Evolutionary conservation across 2,329 filamentous ascomycete genomes (phyloP), one percentile per base, ranked within the genome.

Genomic region (Penicillium sp.): DNA sequence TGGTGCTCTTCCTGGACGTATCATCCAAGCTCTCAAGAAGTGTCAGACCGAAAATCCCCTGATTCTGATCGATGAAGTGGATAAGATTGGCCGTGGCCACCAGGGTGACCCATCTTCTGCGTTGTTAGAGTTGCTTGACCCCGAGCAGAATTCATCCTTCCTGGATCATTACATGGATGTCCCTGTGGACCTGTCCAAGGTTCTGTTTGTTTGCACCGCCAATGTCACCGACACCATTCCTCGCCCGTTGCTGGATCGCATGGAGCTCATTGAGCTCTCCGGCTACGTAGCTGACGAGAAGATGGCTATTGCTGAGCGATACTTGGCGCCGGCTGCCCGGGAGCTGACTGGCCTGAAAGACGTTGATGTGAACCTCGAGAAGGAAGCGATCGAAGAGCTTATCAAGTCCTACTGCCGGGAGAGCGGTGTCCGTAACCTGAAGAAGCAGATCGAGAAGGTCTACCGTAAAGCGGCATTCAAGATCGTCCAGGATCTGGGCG

Each of bases 221-320:
- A 99, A 99, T 75, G 96, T 98, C 89, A 96, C 93, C 0, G 95
- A 99, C 69, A 99, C 95, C 0, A 99, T 99, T 60, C 95, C 95
- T 16, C 86, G 93, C 43, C 96, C 95, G 3, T 82, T 99, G 0
- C 83, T 98, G 16, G 95, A 99, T 72, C 89, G 95, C 66, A 99
- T 99, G 95, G 95, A 99, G 75, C 87, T 98, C 68, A 99, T 99
- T 65, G 87, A 96, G 61, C 83, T 99, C 2, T 98, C 93, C 35
- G 95, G 95, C 11, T 99, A 99, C 71, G 93, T 99, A 50, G 88
- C 93, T 0, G 93, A 99, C 64, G 95, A 99, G 82, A 99, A 99
- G 83, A 97, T 96, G 87, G 93, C 95, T 3, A 99, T 99, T 68
- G 95, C 95, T 3, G 89, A 99, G 72, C 86, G 87, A 63, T 99